Evolutionary conservation across 169 alveolate genomes (phyloP).

Genomic region (Cryptosporidium meleagridis): DNA sequence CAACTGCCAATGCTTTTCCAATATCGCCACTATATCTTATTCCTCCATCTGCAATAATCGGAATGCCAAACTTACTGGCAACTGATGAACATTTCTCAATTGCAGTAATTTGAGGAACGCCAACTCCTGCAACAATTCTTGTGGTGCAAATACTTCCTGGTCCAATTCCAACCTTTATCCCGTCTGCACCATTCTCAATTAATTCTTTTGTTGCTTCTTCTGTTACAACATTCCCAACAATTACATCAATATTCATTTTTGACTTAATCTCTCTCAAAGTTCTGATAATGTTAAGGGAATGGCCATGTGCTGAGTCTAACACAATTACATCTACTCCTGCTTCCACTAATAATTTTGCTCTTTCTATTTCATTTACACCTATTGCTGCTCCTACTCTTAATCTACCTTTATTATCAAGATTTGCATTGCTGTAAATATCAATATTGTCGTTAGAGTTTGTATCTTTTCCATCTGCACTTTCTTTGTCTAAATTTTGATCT

Average conservation of each 20-base stretch:
- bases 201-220: conserved; percentile 88
- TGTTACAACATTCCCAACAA: conserved; percentile 95
- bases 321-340: conserved; percentile 87
- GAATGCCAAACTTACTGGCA: conserved; percentile 80
- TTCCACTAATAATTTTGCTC: conserved; percentile 78
- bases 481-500: background rate
- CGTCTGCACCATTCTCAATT: conserved; percentile 90
- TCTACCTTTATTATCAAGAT: conserved; percentile 53
- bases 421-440: background rate
- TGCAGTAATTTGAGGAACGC: conserved; percentile 78
- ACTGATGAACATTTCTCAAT: conserved; percentile 54
- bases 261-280: conserved; percentile 87
- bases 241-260: conserved; percentile 87
- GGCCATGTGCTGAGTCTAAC: conserved; percentile 94
- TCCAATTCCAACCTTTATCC: conserved; percentile 93
- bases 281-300: conserved; percentile 89
- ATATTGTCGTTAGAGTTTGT: background rate
- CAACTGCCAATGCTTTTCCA: conserved; percentile 91
- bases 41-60: conserved; percentile 96
- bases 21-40: conserved; percentile 93
- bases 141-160: conserved; percentile 96
- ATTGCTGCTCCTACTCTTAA: conserved; percentile 74
- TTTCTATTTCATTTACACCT: conserved; percentile 34
- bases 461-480: background rate
- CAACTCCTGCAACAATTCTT: conserved; percentile 83